These are phyloP conservation scores for Sugiyamaella marilandica DNA, from an alignment of 805 yeast species.

Conservation along the genomic window DNA sequence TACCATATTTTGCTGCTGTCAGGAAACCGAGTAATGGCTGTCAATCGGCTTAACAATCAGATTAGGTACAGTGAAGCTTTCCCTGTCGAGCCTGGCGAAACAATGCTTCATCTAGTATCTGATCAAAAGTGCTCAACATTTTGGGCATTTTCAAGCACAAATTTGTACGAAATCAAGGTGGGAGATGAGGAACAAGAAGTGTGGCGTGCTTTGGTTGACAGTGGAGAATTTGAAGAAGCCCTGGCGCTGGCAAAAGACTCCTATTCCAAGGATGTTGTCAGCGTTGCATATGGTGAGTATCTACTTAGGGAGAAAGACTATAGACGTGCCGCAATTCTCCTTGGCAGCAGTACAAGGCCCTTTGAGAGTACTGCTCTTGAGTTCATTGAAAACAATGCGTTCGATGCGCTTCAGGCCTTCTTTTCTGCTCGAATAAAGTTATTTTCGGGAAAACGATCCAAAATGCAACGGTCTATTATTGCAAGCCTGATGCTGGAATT, in stretches of 20 bases:
- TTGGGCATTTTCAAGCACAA: conserved; percentile 65
- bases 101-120: conserved; percentile 42
- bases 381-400: conserved; percentile 42
- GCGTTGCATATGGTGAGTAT: conserved; percentile 51
- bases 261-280: conserved; percentile 42
- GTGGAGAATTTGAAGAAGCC: conserved; percentile 60
- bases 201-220: conserved; percentile 61
- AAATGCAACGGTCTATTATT: conserved; percentile 48
- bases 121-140: conserved; percentile 54
- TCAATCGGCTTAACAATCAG: conserved; percentile 50
- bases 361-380: conserved; percentile 64
- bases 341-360: conserved; percentile 60
- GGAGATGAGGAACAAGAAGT: conserved; percentile 66
- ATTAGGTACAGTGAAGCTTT: conserved; percentile 42
- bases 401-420: conserved; percentile 45
- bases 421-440: conserved; percentile 39
- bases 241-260: conserved; percentile 38
- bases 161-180: conserved; percentile 63
- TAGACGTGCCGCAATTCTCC: conserved; percentile 43
- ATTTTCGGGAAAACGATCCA: conserved; percentile 15
- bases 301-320: conserved; percentile 32
- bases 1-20: conserved; percentile 51
- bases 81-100: conserved; percentile 33
- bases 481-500: conserved; percentile 65
- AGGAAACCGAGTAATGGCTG: conserved; percentile 39